Evolutionary conservation across 345 rosid genomes (phyloP), one percentile per base, ranked within the genome.

Genomic region (Gossypium arboreum): DNA sequence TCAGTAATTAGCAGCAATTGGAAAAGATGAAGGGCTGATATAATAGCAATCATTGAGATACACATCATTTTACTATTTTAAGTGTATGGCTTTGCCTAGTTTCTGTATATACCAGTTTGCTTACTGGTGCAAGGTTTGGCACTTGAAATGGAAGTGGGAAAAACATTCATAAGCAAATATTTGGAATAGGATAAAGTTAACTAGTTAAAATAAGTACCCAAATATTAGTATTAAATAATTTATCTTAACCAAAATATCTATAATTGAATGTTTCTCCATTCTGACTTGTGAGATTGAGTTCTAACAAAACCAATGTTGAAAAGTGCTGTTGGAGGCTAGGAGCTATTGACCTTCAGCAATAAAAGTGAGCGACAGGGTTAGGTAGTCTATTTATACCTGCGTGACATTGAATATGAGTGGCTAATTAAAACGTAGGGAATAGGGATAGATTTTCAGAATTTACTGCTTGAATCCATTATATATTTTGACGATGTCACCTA

Each of bases 11-110:
- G 20, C 27, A 15, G 57, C 22, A 25, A 9, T 50, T 68, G 43
- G 15, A 68, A 18, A 48, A 68, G 44, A 68, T 24, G 44, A 68
- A 48, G 43, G 72, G 43, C 41, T 47, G 56, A 24, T n/a, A n/a
- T 68, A 9, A 50, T 48, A 68, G 22, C 56, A 25, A n/a, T 67
- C 51, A 67, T 24, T 68, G 58, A 50, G 58, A 68, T 24, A n/a
- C 24, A 24, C 57, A 68, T 25, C 41, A 25, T 48, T 68, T 6
- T 44, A 45, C 43, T 25, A 10, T 68, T 68, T 69, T 47, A 68
- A 51, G 72, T 68, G 54, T 9, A 50, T 25, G 24, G 13, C 25
- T 50, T 68, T 18, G 10, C 18, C 57, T 68, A 8, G 72, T 48
- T 50, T 69, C 20, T 69, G 45, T 29, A 51, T 50, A 16, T 13